Evolutionary conservation across 1,284 basidiomycete species (phyloP), one percentile per base, ranked within the genome.

Genomic region (Ustilago crameri): DNA sequence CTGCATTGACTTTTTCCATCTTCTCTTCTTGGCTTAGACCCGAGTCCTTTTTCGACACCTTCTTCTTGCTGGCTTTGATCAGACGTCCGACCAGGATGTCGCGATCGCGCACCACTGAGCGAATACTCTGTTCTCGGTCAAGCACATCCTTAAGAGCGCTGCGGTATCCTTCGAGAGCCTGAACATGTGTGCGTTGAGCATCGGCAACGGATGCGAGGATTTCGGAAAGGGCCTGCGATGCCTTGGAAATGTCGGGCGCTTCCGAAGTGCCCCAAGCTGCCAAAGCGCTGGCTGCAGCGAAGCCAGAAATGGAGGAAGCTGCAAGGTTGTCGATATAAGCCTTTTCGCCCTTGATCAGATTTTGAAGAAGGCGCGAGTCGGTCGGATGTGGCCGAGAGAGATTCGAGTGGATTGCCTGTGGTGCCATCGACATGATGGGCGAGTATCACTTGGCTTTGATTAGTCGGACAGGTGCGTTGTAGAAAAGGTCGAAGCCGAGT

Each of bases 221-320:
- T 37, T 79, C 76, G 24, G 83, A 68, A 42, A 85, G 80, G 23
- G 68, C 64, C 24, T 81, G 74, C n/a, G 83, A 74, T 17, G 83
- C 80, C 46, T 80, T 74, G 18, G 78, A 78, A 30, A 83, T 75
- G 56, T 82, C 82, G 2, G 77, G 74, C 15, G 80, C 78, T 59
- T 84, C 84, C 15, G 81, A 80, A 22, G 84, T 83, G 46, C 84
- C 84, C 84, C 84, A 85, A 2, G 84, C 83, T 32, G 78, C 79
- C 50, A 85, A 63, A 3, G 84, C 82, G 23, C 82, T 76, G 9
- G 81, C 78, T 9, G 84, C 84, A 22, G 75, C 74, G 40, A 70
- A 52, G 17, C 64, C 57, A 10, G 75, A 64, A 5, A 56, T 32
- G 38, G 79, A 75, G 4, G 71, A 51, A 12, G 62, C 49, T 35